Evolutionary conservation across 805 yeast species (phyloP).

Genomic region (Myxozyma sirexii): DNA sequence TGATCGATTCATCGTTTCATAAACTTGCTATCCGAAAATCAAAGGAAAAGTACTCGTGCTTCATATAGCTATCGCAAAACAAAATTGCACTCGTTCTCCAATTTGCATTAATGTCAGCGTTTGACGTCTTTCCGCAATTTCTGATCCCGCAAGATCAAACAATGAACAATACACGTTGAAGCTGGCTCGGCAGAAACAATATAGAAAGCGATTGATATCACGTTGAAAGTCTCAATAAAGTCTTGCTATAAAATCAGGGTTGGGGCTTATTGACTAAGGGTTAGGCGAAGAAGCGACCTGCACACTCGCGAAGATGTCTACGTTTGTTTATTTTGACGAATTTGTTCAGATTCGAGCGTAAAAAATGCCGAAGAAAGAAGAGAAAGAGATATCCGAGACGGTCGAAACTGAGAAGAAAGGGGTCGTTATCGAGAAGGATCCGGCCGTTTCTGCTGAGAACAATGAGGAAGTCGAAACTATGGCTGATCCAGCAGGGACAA

Average conservation of each 20-base stretch:
- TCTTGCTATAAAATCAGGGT: background rate
- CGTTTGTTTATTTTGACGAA: background rate
- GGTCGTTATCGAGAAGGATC: no score
- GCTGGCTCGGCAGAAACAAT: no score
- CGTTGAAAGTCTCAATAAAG: background rate
- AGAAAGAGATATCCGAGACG: background rate
- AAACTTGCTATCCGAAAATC: slow-evolving; percentile 4
- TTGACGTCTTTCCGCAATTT: no score
- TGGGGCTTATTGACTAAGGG: background rate
- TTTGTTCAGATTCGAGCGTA: background rate
- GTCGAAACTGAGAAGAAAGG: background rate
- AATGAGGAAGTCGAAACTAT: no score
- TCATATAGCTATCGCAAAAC: slow-evolving; percentile 1
- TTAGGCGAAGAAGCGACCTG: background rate
- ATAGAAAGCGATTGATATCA: background rate
- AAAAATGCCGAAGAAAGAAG: no score
- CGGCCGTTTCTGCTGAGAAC: no score
- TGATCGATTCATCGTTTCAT: slow-evolving; percentile 22
- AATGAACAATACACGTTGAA: no score
- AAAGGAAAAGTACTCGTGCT: background rate
- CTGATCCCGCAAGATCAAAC: no score
- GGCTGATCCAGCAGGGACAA: no score
- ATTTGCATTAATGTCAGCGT: no score
- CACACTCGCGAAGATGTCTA: background rate
- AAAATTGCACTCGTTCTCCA: no score